Conservation (phyloP, 78 protist species). For the Dictyostelium intermedium region DNA sequence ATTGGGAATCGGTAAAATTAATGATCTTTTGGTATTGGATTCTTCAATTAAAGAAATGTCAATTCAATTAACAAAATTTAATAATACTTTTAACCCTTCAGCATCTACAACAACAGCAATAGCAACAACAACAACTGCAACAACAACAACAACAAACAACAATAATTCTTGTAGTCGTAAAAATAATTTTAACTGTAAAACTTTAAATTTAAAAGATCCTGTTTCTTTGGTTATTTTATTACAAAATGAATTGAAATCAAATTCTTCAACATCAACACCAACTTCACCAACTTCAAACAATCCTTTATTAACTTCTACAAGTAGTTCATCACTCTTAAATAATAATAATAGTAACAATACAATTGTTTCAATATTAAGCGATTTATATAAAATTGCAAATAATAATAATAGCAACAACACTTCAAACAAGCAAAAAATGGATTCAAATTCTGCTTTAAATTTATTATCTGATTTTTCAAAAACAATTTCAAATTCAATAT, state of each 20-base stretch:
- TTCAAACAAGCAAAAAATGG: neutral
- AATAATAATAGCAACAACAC: neutral
- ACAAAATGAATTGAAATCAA: neutral
- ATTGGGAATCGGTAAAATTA: neutral
- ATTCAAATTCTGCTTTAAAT: neutral
- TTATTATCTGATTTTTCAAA: slow-evolving; percentile 26
- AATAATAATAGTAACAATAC: neutral
- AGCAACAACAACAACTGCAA: neutral
- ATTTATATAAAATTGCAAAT: neutral
- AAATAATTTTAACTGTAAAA: slow-evolving; percentile 6
- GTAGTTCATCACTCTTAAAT: neutral
- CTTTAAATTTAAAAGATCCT: slow-evolving; percentile 49
- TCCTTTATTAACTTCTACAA: neutral
- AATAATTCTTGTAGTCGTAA: neutral
- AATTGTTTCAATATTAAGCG: neutral
- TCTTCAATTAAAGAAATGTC: neutral
- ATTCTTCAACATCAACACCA: neutral
- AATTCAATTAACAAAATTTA: slow-evolving; percentile 13
- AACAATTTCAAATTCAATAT: slow-evolving; percentile 7
- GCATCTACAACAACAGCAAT: no score
- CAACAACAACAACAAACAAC: neutral
- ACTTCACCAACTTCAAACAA: neutral
- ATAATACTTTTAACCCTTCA: neutral
- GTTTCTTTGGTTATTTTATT: neutral
- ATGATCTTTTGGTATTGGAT: neutral